These are phyloP conservation scores for Brassica balearica DNA, from an alignment of 441 rosid genomes.

Conservation along the genomic window DNA sequence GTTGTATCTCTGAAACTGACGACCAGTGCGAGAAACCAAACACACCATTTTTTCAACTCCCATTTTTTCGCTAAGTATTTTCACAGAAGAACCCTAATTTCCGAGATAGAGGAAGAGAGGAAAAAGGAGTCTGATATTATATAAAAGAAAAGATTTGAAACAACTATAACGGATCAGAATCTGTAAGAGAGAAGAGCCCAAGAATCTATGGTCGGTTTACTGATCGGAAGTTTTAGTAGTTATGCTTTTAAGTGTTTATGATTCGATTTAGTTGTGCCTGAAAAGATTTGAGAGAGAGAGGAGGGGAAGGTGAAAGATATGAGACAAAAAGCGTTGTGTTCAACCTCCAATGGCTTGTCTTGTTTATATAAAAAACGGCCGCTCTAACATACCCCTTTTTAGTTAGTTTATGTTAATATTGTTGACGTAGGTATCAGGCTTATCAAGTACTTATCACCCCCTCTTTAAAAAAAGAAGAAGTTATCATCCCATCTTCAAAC, in stretches of 20 bases:
- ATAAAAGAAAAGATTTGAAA: constrained; percentile 21
- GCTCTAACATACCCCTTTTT: constrained; percentile 25
- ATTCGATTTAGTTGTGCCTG: constrained; percentile 40
- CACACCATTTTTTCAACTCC: constrained; percentile 56
- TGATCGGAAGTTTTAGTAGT: constrained; percentile 18
- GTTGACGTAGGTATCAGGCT: constrained; percentile 7
- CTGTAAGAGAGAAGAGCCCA: constrained; percentile 30
- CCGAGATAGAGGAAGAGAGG: neutral
- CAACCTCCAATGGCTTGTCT: constrained; percentile 40
- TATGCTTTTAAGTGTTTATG: constrained; percentile 30
- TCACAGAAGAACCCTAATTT: constrained; percentile 20
- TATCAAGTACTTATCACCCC: neutral
- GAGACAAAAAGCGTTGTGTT: constrained; percentile 42
- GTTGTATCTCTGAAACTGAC: constrained; percentile 77
- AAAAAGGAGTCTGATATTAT: neutral
- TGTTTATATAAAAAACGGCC: constrained; percentile 45
- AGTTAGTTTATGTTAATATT: constrained; percentile 15
- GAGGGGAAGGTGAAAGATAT: constrained; percentile 6
- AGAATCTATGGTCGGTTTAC: constrained; percentile 13
- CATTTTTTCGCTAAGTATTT: constrained; percentile 22
- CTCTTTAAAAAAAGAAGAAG: neutral
- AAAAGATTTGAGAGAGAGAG: constrained; percentile 34
- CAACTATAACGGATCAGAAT: constrained; percentile 32
- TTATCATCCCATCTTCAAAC: neutral
- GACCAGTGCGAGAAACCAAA: constrained; percentile 77